Evolutionary conservation across 768 basidiomycete genomes (phyloP).

Genomic region (Pholiota microspora): DNA sequence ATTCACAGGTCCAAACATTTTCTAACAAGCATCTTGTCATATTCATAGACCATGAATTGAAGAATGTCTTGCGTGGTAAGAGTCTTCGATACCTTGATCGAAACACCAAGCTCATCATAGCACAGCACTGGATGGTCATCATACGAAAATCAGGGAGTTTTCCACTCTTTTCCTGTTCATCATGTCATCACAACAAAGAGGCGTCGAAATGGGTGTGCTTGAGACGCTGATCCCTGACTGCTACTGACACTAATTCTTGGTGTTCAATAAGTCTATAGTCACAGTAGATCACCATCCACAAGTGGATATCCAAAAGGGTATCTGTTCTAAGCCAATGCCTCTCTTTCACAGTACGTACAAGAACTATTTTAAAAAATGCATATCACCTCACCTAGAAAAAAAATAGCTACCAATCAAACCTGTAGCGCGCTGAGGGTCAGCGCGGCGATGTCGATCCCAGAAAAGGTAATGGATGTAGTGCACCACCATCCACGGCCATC

Average conservation of each 20-base stretch:
- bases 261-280: not conserved
- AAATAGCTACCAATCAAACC: too few species aligned
- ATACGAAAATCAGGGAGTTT: slow-evolving; percentile 6
- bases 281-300: not conserved
- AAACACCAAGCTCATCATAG: too few species aligned
- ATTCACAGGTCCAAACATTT: slow-evolving; percentile 1
- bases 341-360: not conserved
- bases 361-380: too few species aligned
- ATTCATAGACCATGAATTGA: slow-evolving; percentile 9
- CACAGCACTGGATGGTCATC: slow-evolving; percentile 15
- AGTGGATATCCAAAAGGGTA: slow-evolving; percentile 14
- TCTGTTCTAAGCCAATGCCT: too few species aligned
- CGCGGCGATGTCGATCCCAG: too few species aligned
- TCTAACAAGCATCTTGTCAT: not conserved
- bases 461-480: too few species aligned
- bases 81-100: too few species aligned
- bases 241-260: too few species aligned
- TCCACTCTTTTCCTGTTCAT: slow-evolving; percentile 14
- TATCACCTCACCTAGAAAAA: too few species aligned
- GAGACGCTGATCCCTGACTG: not conserved
- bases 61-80: slow-evolving; percentile 8
- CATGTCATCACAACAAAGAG: slow-evolving; percentile 12
- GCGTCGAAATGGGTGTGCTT: slow-evolving; percentile 15
- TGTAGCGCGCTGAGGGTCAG: too few species aligned
- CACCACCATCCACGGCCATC: too few species aligned